These are phyloP conservation scores for Rhododendron henanense DNA, from an alignment of 148 eudicot genomes.

Conservation along the genomic window DNA sequence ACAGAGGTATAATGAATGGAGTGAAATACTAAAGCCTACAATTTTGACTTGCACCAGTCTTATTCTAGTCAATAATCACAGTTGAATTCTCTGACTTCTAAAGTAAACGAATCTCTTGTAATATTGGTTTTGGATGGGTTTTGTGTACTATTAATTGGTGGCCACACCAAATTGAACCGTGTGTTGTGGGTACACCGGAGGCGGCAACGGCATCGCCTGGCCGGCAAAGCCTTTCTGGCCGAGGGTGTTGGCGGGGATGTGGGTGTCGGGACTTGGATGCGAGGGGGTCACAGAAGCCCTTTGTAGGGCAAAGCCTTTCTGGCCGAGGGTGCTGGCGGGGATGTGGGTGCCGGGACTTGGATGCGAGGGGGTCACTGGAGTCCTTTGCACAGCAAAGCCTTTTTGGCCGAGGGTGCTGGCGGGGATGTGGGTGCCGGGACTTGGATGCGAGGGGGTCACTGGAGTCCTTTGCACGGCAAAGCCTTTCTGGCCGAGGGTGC, in stretches of 20 bases:
- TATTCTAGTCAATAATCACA: background rate
- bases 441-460: background rate
- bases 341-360: no score
- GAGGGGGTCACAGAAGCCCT: no score
- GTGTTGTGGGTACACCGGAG: background rate
- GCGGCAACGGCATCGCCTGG: background rate
- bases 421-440: no score
- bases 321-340: no score
- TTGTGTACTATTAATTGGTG: background rate
- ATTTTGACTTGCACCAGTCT: background rate
- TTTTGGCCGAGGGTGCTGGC: no score
- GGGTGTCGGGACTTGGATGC: no score
- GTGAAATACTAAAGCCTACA: background rate
- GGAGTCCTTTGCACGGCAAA: background rate
- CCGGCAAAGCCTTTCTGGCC: constrained; percentile 1
- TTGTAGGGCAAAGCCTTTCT: no score
- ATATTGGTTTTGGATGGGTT: background rate
- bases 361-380: no score
- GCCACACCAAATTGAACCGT: constrained; percentile 5
- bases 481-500: no score
- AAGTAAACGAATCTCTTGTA: background rate
- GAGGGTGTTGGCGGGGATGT: background rate
- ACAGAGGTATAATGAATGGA: background rate
- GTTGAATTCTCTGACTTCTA: background rate
- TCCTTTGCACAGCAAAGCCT: no score